A percentile compares a stretch with the other conserved stretches of the same genome.
phyloP scores from a whole-genome alignment of 805 yeast genomes.

The Yamadazyma philogaea region DNA sequence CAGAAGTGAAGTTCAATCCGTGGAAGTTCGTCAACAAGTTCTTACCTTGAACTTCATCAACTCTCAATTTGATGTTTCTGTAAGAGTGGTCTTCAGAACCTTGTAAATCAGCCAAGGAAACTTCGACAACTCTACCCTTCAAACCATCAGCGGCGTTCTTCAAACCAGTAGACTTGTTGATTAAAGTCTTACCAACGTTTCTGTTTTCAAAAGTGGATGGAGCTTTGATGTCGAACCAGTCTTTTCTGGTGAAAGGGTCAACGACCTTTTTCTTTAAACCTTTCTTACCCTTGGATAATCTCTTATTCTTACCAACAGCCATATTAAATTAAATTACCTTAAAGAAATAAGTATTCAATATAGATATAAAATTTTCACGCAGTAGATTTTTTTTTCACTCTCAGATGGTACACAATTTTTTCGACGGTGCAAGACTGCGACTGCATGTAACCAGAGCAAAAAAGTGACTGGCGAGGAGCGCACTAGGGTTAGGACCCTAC shows the following conservation, averaged over 20 bases:
- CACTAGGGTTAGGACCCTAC: conserved; percentile 5
- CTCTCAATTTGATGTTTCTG: conserved; percentile 97
- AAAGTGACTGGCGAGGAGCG: conserved; percentile 4
- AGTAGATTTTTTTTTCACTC: conserved; percentile 5
- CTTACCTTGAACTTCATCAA: conserved; percentile 98
- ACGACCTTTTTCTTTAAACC: conserved; percentile 99
- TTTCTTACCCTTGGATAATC: conserved; percentile 87
- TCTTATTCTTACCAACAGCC: conserved; percentile 61
- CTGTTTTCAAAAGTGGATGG: conserved; percentile 98
- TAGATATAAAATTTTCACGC: conserved; percentile 8
- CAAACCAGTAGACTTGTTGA: conserved; percentile 98
- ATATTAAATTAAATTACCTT: conserved; percentile 28
- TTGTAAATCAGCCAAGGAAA: conserved; percentile 94
- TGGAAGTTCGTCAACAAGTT: conserved; percentile 99
- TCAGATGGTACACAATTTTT: conserved; percentile 4
- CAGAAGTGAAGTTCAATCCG: conserved; percentile 97
- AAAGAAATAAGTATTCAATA: conserved; percentile 10
- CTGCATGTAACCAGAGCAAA: conserved; percentile 2
- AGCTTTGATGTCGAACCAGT: conserved; percentile 98
- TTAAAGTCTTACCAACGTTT: conserved; percentile 97
- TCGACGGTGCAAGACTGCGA: neutral
- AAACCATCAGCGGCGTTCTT: conserved; percentile 97
- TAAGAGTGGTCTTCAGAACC: conserved; percentile 98
- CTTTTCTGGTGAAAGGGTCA: conserved; percentile 99
- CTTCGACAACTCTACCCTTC: conserved; percentile 96